Conservation (phyloP, 2,329 filamentous ascomycete species). For the Xylariomycetidae sp. region DNA sequence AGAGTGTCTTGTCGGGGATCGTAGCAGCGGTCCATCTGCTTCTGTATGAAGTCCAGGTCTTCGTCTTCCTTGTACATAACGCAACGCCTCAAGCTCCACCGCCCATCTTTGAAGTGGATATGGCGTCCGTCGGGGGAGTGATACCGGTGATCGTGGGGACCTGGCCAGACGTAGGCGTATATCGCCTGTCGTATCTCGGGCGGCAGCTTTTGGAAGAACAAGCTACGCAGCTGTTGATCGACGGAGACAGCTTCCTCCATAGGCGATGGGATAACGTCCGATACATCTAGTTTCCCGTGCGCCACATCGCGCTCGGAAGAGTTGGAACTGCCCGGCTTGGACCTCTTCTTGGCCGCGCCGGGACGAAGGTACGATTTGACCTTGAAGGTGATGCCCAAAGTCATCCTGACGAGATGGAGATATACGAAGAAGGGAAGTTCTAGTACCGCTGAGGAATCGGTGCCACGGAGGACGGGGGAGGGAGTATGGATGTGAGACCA, state of each 20-base stretch:
- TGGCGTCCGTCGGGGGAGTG: constrained; percentile 20
- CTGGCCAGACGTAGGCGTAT: constrained; percentile 21
- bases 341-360: constrained; percentile 14
- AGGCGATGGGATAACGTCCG: neutral
- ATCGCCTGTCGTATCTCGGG: constrained; percentile 29
- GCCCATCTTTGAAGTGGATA: constrained; percentile 23
- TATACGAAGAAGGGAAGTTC: no score
- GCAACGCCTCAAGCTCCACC: constrained; percentile 22
- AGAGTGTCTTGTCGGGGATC: constrained; percentile 13
- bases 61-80: constrained; percentile 24
- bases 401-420: no score
- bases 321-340: constrained; percentile 1
- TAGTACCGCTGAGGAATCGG: no score
- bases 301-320: neutral
- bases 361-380: constrained; percentile 19
- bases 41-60: constrained; percentile 20
- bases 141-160: constrained; percentile 20
- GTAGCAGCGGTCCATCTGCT: constrained; percentile 21
- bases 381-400: constrained; percentile 14
- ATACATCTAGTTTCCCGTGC: neutral
- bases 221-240: constrained; percentile 17
- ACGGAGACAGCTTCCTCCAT: constrained; percentile 2
- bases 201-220: constrained; percentile 27
- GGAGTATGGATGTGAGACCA: no score
- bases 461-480: no score